Percentiles rank a stretch among this genome's conserved stretches.
phyloP scores from a whole-genome alignment of 2,329 filamentous ascomycete species.

The Fusarium avenaceum region DNA sequence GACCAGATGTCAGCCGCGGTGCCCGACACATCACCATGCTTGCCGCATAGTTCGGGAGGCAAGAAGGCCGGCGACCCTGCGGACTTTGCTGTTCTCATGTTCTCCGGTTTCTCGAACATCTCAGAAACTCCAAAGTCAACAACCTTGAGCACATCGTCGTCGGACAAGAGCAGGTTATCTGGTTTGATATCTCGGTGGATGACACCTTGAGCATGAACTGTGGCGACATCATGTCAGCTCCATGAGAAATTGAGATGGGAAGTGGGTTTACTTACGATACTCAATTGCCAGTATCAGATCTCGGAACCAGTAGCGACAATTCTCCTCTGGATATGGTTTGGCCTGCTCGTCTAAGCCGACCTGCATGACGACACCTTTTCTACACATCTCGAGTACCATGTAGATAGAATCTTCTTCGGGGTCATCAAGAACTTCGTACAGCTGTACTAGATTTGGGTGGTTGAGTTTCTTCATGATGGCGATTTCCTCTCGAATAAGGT shows the following conservation, averaged over 20 bases:
- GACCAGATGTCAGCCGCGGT: constrained; percentile 97
- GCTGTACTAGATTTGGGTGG: constrained; percentile 90
- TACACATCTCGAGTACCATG: constrained; percentile 99
- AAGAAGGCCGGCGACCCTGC: constrained; percentile 96
- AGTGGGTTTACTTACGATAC: constrained; percentile 72
- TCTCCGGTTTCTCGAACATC: constrained; percentile 88
- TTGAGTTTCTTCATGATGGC: constrained; percentile 99
- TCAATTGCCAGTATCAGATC: constrained; percentile 96
- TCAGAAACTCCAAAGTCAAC: constrained; percentile 99
- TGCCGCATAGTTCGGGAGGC: constrained; percentile 90
- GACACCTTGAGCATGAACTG: constrained; percentile 92
- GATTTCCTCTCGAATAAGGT: constrained; percentile 94
- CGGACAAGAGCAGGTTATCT: constrained; percentile 91
- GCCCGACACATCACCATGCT: constrained; percentile 88
- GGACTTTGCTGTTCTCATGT: constrained; percentile 93
- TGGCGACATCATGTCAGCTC: constrained; percentile 5
- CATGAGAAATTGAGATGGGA: too few relatives aligned
- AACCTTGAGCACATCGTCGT: constrained; percentile 94
- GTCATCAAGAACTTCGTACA: constrained; percentile 96
- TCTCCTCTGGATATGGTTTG: constrained; percentile 84
- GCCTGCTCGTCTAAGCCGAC: constrained; percentile 88
- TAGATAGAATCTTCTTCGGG: constrained; percentile 96
- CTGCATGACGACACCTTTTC: constrained; percentile 97
- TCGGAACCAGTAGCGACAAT: constrained; percentile 91
- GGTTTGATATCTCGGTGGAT: constrained; percentile 98